phyloP scores from a whole-genome alignment of 2,329 filamentous ascomycete species.

The Pseudogymnoascus sp. region DNA sequence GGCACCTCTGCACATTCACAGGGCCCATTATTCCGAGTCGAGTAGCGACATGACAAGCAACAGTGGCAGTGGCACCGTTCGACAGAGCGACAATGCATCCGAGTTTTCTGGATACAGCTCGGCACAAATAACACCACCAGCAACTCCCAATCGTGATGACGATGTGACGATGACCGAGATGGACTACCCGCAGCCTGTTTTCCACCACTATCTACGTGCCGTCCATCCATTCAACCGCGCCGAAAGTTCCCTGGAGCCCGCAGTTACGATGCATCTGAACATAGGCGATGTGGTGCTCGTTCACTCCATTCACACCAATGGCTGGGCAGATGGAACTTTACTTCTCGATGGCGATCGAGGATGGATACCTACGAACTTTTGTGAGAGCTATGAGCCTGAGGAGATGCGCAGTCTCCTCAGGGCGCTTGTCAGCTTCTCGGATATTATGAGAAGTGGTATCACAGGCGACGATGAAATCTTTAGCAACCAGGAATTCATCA shows the following conservation, averaged over 20 bases:
- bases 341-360: slow-evolving; percentile 78
- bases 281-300: slow-evolving; percentile 89
- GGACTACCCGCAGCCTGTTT: slow-evolving; percentile 51
- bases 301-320: slow-evolving; percentile 95
- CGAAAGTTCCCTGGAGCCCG: slow-evolving; percentile 66
- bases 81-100: not conserved
- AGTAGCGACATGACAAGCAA: not conserved
- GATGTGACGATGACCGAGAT: slow-evolving; percentile 33
- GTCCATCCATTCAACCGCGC: slow-evolving; percentile 82
- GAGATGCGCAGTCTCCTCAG: slow-evolving; percentile 79
- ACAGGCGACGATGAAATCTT: slow-evolving; percentile 71
- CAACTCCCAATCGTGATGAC: slow-evolving; percentile 63
- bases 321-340: slow-evolving; percentile 94
- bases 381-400: slow-evolving; percentile 84
- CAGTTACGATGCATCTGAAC: slow-evolving; percentile 79
- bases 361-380: slow-evolving; percentile 98
- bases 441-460: slow-evolving; percentile 70
- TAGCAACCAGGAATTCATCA: slow-evolving; percentile 86
- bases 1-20: slow-evolving; percentile 6
- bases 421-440: slow-evolving; percentile 86
- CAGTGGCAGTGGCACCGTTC: not conserved
- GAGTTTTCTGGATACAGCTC: slow-evolving; percentile 19
- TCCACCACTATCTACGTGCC: slow-evolving; percentile 90
- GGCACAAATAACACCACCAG: slow-evolving; percentile 64
- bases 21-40: not conserved